phyloP scores from a whole-genome alignment of 176 grass and related monocot genomes.

The Microstegium vimineum region DNA sequence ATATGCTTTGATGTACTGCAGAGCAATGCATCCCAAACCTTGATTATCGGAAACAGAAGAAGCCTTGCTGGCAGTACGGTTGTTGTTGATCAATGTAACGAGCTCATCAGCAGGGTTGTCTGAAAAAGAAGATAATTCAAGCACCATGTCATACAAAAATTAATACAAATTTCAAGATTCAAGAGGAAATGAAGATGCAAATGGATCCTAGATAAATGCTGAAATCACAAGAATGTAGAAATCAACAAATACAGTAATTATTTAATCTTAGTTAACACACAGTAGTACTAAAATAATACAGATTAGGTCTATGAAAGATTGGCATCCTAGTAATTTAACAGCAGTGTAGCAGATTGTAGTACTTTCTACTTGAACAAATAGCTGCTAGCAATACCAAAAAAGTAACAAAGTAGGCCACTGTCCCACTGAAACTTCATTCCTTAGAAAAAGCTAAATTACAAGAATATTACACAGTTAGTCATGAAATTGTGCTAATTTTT shows the following conservation, averaged over 20 bases:
- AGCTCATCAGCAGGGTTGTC: conserved; percentile 84
- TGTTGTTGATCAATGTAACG: conserved; percentile 66
- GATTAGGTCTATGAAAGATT: background rate
- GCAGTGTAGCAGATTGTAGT: background rate
- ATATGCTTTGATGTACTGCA: conserved; percentile 90
- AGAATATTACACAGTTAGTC: background rate
- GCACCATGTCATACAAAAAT: background rate
- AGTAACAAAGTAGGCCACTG: background rate
- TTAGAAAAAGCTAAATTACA: background rate
- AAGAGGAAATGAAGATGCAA: background rate
- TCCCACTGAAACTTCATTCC: background rate
- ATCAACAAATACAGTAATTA: background rate
- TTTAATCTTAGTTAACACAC: background rate
- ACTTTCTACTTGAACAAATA: background rate
- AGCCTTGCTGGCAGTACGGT: conserved; percentile 76
- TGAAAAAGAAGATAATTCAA: conserved; percentile 27
- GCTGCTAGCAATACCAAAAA: background rate
- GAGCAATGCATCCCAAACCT: conserved; percentile 83
- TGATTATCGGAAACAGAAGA: conserved; percentile 54
- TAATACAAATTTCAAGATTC: background rate
- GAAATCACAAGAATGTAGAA: background rate
- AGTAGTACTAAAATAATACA: background rate
- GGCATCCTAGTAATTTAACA: background rate
- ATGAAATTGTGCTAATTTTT: background rate
- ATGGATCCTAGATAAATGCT: background rate